Percentiles rank a stretch among this genome's conserved stretches.
Conservation (phyloP, 768 basidiomycete genomes). For the Paxillus involutus region DNA sequence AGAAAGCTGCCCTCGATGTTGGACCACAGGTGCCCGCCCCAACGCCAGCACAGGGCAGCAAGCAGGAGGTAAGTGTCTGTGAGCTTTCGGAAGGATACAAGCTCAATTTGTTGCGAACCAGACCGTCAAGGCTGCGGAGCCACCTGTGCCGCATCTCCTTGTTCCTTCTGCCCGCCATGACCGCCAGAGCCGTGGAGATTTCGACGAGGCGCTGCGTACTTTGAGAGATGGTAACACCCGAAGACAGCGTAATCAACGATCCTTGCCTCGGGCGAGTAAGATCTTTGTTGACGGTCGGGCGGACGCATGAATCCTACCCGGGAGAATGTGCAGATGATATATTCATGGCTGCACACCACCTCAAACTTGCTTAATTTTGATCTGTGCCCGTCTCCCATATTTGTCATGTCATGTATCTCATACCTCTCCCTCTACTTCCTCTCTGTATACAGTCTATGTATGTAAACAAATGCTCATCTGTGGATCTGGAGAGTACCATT, state of each 20-base stretch:
- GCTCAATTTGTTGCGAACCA: constrained; percentile 20
- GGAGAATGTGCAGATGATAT: neutral
- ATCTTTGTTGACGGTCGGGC: constrained; percentile 28
- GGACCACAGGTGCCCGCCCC: neutral
- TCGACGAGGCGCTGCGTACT: constrained; percentile 84
- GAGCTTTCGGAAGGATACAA: neutral
- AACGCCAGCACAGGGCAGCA: neutral
- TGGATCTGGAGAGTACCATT: neutral
- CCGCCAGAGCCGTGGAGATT: constrained; percentile 63
- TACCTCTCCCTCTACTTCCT: neutral
- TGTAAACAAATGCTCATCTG: neutral
- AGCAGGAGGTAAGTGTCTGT: constrained; percentile 7
- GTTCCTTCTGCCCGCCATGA: constrained; percentile 42
- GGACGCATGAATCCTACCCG: constrained; percentile 2
- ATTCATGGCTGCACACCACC: neutral
- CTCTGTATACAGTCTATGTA: too few species aligned
- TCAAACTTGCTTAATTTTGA: neutral
- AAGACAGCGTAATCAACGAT: constrained; percentile 10
- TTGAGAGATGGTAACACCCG: constrained; percentile 57
- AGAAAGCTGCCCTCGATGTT: constrained; percentile 75
- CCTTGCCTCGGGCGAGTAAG: constrained; percentile 20
- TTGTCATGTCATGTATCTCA: neutral
- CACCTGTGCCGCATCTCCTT: constrained; percentile 27
- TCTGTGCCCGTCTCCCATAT: neutral
- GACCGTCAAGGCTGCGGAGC: constrained; percentile 41